Percentiles rank a stretch among this genome's conserved stretches.
Conservation (phyloP, 371 early-diverging fungal genomes). For the Cokeromyces recurvatus region DNA sequence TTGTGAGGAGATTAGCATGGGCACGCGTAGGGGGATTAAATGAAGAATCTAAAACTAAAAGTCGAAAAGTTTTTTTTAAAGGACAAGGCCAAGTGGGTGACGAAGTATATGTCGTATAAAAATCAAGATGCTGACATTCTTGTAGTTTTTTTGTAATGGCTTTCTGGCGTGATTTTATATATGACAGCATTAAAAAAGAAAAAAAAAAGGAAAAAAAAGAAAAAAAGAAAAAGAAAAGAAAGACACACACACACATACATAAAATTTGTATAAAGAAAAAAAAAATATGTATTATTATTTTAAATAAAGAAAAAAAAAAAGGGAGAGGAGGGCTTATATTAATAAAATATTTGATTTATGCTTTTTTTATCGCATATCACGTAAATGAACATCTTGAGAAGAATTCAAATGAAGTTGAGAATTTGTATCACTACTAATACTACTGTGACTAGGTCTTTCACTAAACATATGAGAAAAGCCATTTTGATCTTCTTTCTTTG, state of each 20-base stretch:
- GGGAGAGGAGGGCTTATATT: no score
- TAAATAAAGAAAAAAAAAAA: no score
- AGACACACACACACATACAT: no score
- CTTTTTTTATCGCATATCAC: slow-evolving; percentile 28
- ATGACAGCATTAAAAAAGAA: neutral
- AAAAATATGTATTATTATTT: no score
- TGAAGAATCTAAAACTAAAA: slow-evolving; percentile 56
- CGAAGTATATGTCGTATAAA: slow-evolving; percentile 9
- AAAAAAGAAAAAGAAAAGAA: no score
- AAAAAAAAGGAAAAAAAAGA: no score
- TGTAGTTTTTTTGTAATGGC: neutral
- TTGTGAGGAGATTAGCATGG: slow-evolving; percentile 44
- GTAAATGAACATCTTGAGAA: slow-evolving; percentile 21
- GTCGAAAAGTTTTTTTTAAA: no score
- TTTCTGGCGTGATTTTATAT: neutral
- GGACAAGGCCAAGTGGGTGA: slow-evolving; percentile 1
- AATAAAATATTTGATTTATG: no score
- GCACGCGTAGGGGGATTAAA: slow-evolving; percentile 68
- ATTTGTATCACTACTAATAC: slow-evolving; percentile 29
- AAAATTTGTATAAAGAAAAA: no score
- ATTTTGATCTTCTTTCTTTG: slow-evolving; percentile 10
- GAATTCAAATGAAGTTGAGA: slow-evolving; percentile 25
- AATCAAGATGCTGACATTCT: neutral
- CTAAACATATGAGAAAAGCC: slow-evolving; percentile 46
- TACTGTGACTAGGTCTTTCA: slow-evolving; percentile 35